Conservation (phyloP, 2,329 filamentous ascomycete genomes). For the Davidsoniella neocaledoniae region DNA sequence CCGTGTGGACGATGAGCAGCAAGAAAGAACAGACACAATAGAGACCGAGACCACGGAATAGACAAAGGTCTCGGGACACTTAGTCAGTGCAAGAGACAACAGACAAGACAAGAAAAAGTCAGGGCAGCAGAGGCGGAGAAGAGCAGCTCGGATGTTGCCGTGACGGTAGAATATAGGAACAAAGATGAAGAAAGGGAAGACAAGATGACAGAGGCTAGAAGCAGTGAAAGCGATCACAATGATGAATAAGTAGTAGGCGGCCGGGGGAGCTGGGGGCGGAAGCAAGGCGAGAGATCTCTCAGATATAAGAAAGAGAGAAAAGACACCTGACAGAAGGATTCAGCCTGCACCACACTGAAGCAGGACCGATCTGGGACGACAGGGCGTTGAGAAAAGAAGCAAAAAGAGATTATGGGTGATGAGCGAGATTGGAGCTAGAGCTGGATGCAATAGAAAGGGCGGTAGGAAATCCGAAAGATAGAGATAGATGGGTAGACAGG, state of each 20-base stretch:
- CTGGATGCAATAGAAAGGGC: too few species aligned
- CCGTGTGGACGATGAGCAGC: constrained; percentile 1
- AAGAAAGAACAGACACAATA: background rate
- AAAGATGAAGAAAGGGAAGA: background rate
- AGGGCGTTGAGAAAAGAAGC: too few species aligned
- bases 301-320: background rate
- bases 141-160: background rate
- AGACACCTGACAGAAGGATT: background rate
- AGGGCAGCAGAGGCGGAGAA: background rate
- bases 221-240: background rate
- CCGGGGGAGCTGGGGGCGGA: background rate
- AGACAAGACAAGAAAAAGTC: background rate
- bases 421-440: too few species aligned
- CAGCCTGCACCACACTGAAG: too few species aligned
- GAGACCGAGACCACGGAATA: too few species aligned
- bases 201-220: background rate
- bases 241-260: background rate
- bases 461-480: too few species aligned
- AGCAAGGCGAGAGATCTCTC: background rate
- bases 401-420: too few species aligned
- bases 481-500: too few species aligned
- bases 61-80: too few species aligned
- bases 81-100: background rate
- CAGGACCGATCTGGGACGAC: too few species aligned
- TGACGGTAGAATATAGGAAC: background rate